Evolutionary conservation across 2,329 filamentous ascomycete genomes (phyloP).

Genomic region (Fusarium solani-melongenae): DNA sequence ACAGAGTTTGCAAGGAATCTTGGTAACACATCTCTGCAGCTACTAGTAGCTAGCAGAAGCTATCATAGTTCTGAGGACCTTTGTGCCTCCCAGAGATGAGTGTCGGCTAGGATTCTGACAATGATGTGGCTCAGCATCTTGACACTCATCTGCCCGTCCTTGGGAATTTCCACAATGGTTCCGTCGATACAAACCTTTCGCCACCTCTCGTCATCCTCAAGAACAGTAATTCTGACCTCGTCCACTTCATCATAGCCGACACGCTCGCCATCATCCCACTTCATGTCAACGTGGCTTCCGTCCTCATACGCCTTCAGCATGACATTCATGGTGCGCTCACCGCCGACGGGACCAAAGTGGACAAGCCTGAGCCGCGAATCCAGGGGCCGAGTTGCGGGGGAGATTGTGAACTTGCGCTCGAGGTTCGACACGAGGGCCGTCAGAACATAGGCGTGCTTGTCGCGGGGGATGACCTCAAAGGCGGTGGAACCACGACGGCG

Average conservation of each 20-base stretch:
- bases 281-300: constrained; percentile 65
- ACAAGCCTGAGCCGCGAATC: constrained; percentile 79
- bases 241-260: constrained; percentile 80
- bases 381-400: constrained; percentile 75
- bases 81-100: constrained; percentile 29
- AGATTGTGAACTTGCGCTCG: constrained; percentile 85
- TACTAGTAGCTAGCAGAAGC: not conserved
- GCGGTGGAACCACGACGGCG: constrained; percentile 21
- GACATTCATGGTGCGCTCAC: constrained; percentile 77
- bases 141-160: constrained; percentile 78
- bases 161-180: constrained; percentile 80
- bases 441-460: constrained; percentile 80
- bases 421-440: constrained; percentile 82
- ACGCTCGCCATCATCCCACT: constrained; percentile 64
- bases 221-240: constrained; percentile 72
- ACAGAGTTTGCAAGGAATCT: not conserved
- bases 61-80: not conserved
- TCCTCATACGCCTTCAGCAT: constrained; percentile 74
- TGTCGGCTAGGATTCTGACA: constrained; percentile 58
- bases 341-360: constrained; percentile 75
- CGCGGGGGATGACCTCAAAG: constrained; percentile 47
- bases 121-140: constrained; percentile 56
- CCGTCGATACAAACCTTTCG: constrained; percentile 92
- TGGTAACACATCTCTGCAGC: not conserved
- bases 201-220: constrained; percentile 79